Evolutionary conservation across 805 yeast genomes (phyloP).

Genomic region (Kazachstania taianensis): DNA sequence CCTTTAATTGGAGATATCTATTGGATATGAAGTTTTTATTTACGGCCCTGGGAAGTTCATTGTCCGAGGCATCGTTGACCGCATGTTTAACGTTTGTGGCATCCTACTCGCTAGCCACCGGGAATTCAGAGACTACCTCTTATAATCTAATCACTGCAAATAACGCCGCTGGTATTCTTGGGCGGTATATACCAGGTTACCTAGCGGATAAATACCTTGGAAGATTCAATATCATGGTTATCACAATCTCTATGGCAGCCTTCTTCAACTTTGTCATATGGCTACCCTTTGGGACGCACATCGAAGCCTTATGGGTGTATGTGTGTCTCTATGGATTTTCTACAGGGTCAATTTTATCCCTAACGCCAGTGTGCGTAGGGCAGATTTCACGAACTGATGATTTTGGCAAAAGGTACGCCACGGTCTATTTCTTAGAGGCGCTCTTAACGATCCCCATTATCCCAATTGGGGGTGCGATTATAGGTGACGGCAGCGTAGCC

Average conservation of each 20-base stretch:
- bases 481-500: conserved; percentile 26
- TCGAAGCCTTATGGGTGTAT: conserved; percentile 35
- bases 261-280: conserved; percentile 32
- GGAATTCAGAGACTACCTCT: conserved; percentile 35
- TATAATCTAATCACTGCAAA: conserved; percentile 39
- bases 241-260: conserved; percentile 29
- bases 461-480: conserved; percentile 42
- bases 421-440: conserved; percentile 49
- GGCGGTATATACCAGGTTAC: conserved; percentile 37
- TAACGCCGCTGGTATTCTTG: conserved; percentile 38
- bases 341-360: conserved; percentile 45
- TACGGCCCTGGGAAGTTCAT: conserved; percentile 35
- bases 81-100: conserved; percentile 42
- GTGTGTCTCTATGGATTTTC: conserved; percentile 43
- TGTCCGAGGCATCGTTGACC: conserved; percentile 39
- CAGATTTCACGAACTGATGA: conserved; percentile 45
- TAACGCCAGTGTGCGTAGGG: conserved; percentile 51
- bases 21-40: conserved; percentile 36
- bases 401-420: conserved; percentile 47
- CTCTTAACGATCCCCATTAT: conserved; percentile 38
- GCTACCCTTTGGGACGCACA: conserved; percentile 34
- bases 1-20: conserved; percentile 29
- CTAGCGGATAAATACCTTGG: conserved; percentile 39
- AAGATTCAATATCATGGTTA: conserved; percentile 41
- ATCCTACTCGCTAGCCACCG: conserved; percentile 42